These are phyloP conservation scores for fission yeast (Schizosaccharomyces pombe) DNA, from an alignment of 805 yeast species.

Conservation along the genomic window DNA sequence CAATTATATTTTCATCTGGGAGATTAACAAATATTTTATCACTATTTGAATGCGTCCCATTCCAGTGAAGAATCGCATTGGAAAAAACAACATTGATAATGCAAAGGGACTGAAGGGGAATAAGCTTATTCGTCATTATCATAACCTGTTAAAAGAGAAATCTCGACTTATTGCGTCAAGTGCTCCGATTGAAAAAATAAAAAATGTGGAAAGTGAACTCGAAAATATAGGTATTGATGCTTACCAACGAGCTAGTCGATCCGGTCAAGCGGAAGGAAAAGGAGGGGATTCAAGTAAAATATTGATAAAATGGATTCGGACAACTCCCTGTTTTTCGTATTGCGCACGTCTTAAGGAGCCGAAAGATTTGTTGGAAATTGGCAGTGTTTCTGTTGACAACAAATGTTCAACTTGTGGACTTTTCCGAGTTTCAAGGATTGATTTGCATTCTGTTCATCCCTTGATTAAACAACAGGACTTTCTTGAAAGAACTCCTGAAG, in stretches of 20 bases:
- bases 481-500: slow-evolving; percentile 14
- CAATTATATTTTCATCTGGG: no score
- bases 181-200: background rate
- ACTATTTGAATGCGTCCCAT: background rate
- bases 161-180: slow-evolving; percentile 16
- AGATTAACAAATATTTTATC: no score
- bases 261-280: slow-evolving; percentile 52
- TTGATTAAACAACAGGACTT: slow-evolving; percentile 36
- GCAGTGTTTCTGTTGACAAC: slow-evolving; percentile 50
- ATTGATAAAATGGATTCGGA: slow-evolving; percentile 43
- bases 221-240: slow-evolving; percentile 39
- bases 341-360: slow-evolving; percentile 6
- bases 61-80: background rate
- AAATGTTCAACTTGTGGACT: slow-evolving; percentile 35
- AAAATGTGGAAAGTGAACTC: slow-evolving; percentile 37
- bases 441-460: slow-evolving; percentile 57
- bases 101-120: background rate
- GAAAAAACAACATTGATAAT: background rate
- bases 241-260: slow-evolving; percentile 67
- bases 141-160: slow-evolving; percentile 38
- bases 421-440: slow-evolving; percentile 42
- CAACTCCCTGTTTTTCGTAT: background rate
- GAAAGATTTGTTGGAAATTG: slow-evolving; percentile 48
- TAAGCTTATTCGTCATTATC: slow-evolving; percentile 46
- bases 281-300: slow-evolving; percentile 86